phyloP scores from a whole-genome alignment of 2,329 filamentous ascomycete species.

The Drechslera avenae region DNA sequence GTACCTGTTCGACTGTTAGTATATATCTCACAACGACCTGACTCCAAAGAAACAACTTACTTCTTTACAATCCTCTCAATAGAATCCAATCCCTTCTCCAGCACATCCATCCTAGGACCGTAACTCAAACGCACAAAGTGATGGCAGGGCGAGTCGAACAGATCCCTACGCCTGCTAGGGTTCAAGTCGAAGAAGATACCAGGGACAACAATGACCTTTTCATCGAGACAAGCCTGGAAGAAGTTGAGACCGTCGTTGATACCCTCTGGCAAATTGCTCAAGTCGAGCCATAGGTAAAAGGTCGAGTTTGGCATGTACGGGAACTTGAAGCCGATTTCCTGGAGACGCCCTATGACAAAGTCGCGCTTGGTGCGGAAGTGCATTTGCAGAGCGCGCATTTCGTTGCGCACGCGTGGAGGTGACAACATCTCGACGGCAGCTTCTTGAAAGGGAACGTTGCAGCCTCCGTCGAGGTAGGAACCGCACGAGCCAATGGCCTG shows the following conservation, averaged over 20 bases:
- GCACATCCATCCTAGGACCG: constrained; percentile 48
- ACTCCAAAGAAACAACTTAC: constrained; percentile 30
- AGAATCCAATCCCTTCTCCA: constrained; percentile 49
- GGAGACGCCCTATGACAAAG: constrained; percentile 80
- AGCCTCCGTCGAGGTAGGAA: constrained; percentile 91
- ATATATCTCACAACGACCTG: not conserved
- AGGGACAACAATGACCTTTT: constrained; percentile 95
- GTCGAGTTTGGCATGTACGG: constrained; percentile 82
- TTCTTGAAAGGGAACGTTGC: constrained; percentile 94
- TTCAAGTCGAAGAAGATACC: constrained; percentile 99
- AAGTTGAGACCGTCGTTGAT: constrained; percentile 96
- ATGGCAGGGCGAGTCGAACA: constrained; percentile 95
- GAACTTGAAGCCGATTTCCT: constrained; percentile 85
- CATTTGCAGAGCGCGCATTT: constrained; percentile 86
- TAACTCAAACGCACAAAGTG: constrained; percentile 52
- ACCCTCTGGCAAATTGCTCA: constrained; percentile 69
- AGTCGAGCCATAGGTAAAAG: constrained; percentile 85
- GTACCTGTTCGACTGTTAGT: constrained; percentile 13
- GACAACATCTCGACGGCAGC: constrained; percentile 94
- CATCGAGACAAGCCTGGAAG: constrained; percentile 89
- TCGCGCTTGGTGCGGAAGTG: constrained; percentile 96
- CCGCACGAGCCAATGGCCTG: constrained; percentile 90
- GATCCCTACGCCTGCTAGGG: constrained; percentile 82
- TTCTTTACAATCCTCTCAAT: constrained; percentile 50
- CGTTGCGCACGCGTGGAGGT: constrained; percentile 74